Base-by-base conservation (phyloP, 768 basidiomycete species). In the Amanita subjunquillea region DNA sequence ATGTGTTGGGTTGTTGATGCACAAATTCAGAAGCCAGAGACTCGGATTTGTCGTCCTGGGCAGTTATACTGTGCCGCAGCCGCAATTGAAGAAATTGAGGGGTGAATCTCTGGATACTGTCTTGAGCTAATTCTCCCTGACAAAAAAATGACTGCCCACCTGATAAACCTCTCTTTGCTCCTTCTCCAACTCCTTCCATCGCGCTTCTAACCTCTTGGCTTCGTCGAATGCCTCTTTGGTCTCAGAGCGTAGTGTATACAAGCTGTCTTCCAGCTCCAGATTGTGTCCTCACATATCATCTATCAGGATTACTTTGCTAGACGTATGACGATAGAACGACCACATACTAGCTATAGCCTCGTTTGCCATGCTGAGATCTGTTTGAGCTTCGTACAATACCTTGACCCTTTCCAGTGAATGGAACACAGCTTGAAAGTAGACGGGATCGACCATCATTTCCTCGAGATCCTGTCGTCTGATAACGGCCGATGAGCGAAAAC, bases 11-110 rank as follows among this genome's bases (percentile, higher is more conserved):
- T 7, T 76, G 74, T 5, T 79, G 79, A 53, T 87, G 82, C 25
- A 96, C 77, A 63, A 97, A 96, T 0, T 80, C 69, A n/a, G 83
- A 78, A 1, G 92, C 91, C 22, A 95, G 69, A 2, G 81, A 10
- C 73, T 98, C 95, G 1, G 91, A 93, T 12, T 78, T 71, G 54
- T 93, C 92, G 57, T 98, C 95, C 67, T 94, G 93, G 20, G 86
- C 85, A 0, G 86, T 91, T 15, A 86, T 85, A 30, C 91, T 87
- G 63, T 97, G 93, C 41, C 83, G 78, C 10, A 95, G 76, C 2
- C 94, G 83, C 70, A 94, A 79, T 44, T 90, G 78, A 29, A 97
- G 82, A 62, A 96, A 95, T 59, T 91, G 86, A 0, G 90, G 85
- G 2, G 82, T 81, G 60, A 88, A 87, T 44, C 88, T 81, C 93